These are phyloP conservation scores for Reticulascus tulasneorum DNA, from an alignment of 2,329 filamentous ascomycete genomes.

Conservation along the genomic window DNA sequence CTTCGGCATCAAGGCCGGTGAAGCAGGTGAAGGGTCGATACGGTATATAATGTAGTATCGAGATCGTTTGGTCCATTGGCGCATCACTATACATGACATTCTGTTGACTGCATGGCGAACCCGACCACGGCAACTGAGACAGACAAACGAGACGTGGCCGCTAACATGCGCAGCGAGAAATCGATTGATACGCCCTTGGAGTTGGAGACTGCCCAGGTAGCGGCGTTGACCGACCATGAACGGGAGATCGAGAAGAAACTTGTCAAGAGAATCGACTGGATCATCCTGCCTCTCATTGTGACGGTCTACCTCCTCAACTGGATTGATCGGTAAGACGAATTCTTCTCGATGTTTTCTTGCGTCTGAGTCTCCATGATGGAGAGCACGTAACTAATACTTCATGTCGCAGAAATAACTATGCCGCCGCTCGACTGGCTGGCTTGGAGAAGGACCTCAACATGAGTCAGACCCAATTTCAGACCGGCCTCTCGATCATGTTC, in stretches of 20 bases:
- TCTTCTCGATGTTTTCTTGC: background rate
- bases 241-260: constrained; percentile 2
- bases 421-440: constrained; percentile 2
- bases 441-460: constrained; percentile 23
- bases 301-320: constrained; percentile 6
- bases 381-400: no score
- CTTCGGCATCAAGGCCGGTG: no score
- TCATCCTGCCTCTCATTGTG: constrained; percentile 5
- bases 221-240: constrained; percentile 2
- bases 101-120: no score
- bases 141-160: no score
- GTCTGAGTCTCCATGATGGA: no score
- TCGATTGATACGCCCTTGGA: constrained; percentile 1
- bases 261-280: constrained; percentile 3
- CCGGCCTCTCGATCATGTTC: constrained; percentile 17
- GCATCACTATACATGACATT: no score
- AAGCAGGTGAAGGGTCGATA: no score
- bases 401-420: constrained; percentile 5
- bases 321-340: constrained; percentile 2
- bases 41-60: no score
- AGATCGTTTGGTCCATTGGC: no score
- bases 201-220: background rate
- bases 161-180: no score
- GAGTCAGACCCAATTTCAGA: constrained; percentile 20
- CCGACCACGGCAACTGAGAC: no score